Conservation (phyloP, 1,284 basidiomycete genomes). For the Trichosporon sp. region DNA sequence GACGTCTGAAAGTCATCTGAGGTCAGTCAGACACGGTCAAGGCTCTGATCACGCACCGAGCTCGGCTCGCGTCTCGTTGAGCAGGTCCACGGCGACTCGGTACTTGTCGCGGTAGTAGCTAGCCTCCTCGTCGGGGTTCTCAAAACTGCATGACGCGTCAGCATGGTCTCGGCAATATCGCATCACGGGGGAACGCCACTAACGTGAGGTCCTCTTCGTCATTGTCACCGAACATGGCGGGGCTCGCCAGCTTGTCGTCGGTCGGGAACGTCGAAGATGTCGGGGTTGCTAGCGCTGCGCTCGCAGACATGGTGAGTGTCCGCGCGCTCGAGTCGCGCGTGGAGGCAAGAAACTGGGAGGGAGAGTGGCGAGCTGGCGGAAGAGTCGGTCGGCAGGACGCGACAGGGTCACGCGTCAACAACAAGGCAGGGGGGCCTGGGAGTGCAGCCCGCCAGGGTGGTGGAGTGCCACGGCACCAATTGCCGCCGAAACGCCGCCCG, state of each 20-base stretch:
- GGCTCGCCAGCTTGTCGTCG: conserved; percentile 1
- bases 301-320: conserved; percentile 9
- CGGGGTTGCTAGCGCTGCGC: background rate
- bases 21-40: background rate
- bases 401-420: conserved; percentile 3
- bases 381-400: background rate
- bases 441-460: background rate
- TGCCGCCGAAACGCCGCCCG: conserved; percentile 3
- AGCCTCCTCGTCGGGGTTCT: conserved; percentile 45
- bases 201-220: conserved; percentile 38
- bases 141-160: conserved; percentile 33
- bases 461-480: conserved; percentile 4
- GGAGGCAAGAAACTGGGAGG: background rate
- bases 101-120: conserved; percentile 77
- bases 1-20: conserved; percentile 80
- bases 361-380: background rate
- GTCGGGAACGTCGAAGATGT: background rate
- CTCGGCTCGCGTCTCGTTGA: conserved; percentile 76
- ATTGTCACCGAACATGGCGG: conserved; percentile 18
- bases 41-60: conserved; percentile 50
- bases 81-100: conserved; percentile 75
- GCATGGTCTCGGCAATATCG: background rate
- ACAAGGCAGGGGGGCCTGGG: background rate
- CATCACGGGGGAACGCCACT: conserved; percentile 13
- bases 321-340: conserved; percentile 6